phyloP scores from a whole-genome alignment of 2,329 filamentous ascomycete genomes.

The Erysiphe neolycopersici region DNA sequence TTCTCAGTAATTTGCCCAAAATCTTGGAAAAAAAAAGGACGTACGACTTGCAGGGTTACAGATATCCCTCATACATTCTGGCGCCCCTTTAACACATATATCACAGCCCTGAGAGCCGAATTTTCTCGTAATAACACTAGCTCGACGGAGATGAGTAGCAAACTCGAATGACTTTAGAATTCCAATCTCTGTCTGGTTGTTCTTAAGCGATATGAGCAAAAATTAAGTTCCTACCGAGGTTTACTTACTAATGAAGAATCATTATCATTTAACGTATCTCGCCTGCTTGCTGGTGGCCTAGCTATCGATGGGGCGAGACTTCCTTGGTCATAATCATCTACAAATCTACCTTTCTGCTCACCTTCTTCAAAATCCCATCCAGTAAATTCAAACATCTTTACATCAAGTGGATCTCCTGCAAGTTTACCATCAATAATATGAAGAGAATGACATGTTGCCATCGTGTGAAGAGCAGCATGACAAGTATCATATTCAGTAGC shows the following conservation, averaged over 20 bases:
- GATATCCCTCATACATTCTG: conserved; percentile 88
- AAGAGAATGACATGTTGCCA: conserved; percentile 92
- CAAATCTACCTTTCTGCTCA: conserved; percentile 33
- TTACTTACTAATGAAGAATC: conserved; percentile 11
- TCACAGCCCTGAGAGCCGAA: conserved; percentile 66
- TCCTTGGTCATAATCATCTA: conserved; percentile 46
- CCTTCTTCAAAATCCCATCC: conserved; percentile 83
- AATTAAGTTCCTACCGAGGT: conserved; percentile 1
- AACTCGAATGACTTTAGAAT: conserved; percentile 84
- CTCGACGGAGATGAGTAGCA: conserved; percentile 68
- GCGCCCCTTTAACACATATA: conserved; percentile 87
- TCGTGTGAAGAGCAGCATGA: conserved; percentile 60
- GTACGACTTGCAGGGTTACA: conserved; percentile 56
- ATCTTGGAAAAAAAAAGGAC: conserved; percentile 13
- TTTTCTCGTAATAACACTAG: conserved; percentile 74
- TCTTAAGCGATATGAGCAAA: conserved; percentile 3
- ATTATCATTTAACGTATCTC: conserved; percentile 27
- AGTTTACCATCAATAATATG: conserved; percentile 68
- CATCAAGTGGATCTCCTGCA: conserved; percentile 74
- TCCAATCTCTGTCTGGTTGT: conserved; percentile 54
- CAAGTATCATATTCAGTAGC: conserved; percentile 31
- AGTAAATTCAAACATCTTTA: conserved; percentile 98
- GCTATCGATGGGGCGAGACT: conserved; percentile 72
- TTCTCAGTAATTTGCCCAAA: not conserved
- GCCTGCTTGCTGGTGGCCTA: conserved; percentile 39